phyloP scores from a whole-genome alignment of 805 yeast species.

The Saccharomycopsis fibuligera region DNA sequence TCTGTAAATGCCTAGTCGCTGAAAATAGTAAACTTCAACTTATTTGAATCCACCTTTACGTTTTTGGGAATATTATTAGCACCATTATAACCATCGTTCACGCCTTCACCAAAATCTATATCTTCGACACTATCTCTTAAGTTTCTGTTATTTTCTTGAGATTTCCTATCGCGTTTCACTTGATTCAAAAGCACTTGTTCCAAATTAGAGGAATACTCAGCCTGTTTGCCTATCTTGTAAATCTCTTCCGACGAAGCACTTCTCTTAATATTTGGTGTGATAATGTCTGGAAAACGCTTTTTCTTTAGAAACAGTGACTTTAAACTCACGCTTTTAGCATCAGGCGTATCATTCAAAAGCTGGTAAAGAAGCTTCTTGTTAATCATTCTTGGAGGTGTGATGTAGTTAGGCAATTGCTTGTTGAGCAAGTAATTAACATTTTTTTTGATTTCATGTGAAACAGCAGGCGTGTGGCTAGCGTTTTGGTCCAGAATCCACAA shows the following conservation, averaged over 20 bases:
- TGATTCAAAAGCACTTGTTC: no score
- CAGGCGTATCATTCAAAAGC: no score
- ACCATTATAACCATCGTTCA: slow-evolving; percentile 8
- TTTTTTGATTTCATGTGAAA: neutral
- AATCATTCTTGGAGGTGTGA: slow-evolving; percentile 16
- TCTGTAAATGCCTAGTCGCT: no score
- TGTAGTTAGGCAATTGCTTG: slow-evolving; percentile 6
- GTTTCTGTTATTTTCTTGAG: neutral
- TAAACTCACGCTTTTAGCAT: no score
- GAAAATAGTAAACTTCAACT: slow-evolving; percentile 3
- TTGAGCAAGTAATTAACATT: neutral
- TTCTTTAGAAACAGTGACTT: no score
- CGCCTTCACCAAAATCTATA: slow-evolving; percentile 6
- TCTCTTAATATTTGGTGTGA: no score
- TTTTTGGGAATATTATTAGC: neutral
- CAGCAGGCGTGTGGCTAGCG: neutral
- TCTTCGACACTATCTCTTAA: slow-evolving; percentile 1
- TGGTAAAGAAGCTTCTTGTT: slow-evolving; percentile 4
- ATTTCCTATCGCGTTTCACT: no score
- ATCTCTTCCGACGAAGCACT: no score
- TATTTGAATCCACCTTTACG: neutral
- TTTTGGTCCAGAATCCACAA: neutral
- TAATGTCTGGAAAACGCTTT: no score
- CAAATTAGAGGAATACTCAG: no score
- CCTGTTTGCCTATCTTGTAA: no score